Evolutionary conservation across 345 rosid species (phyloP).

Genomic region (Melaleuca quinquenervia): DNA sequence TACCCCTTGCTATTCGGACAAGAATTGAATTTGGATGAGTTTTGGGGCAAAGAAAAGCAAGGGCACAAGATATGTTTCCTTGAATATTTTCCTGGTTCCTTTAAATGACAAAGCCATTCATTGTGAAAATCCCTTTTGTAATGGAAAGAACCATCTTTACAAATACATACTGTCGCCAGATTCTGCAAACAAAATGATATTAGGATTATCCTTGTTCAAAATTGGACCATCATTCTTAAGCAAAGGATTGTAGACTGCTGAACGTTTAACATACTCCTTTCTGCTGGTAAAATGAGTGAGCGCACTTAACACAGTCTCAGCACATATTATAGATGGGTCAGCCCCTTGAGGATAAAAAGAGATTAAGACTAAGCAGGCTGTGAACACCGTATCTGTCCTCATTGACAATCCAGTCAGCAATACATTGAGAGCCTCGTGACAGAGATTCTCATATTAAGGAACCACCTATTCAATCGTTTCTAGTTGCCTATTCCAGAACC

Average conservation of each 20-base stretch:
- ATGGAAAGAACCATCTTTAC: not conserved
- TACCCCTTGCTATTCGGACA: not conserved
- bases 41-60: not conserved
- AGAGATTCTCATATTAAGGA: not conserved
- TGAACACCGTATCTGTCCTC: not conserved
- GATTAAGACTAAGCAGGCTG: not conserved
- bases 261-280: rapidly evolving
- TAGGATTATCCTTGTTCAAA: not conserved
- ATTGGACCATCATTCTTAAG: not conserved
- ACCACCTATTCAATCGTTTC: not conserved
- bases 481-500: not conserved
- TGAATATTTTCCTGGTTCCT: not conserved
- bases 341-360: not conserved
- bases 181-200: not conserved
- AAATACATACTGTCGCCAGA: not conserved
- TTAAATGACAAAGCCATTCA: not conserved
- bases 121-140: not conserved
- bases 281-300: not conserved
- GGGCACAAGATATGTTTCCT: not conserved
- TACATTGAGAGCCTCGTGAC: not conserved
- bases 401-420: not conserved
- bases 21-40: not conserved
- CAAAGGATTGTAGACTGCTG: not conserved
- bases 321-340: not conserved
- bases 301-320: not conserved